Evolutionary conservation across 768 basidiomycete species (phyloP).

Genomic region (Leccinum disarticulatum): DNA sequence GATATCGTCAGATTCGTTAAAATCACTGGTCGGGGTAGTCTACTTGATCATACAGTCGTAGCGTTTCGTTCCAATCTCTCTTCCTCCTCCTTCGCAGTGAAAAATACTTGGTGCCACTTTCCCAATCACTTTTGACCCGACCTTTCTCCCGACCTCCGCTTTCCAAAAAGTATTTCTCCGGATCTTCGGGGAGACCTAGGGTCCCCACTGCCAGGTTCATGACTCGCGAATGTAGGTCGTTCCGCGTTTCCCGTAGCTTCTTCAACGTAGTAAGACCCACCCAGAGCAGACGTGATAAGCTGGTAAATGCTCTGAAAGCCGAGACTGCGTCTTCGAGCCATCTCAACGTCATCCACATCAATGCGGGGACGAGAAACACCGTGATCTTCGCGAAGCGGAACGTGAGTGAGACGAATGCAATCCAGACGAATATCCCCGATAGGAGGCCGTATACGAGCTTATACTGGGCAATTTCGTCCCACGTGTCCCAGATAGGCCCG

Average conservation of each 20-base stretch:
- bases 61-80: conserved; percentile 87
- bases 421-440: conserved; percentile 71
- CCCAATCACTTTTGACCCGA: conserved; percentile 62
- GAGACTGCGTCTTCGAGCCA: conserved; percentile 87
- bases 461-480: conserved; percentile 89
- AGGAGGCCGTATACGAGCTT: conserved; percentile 82
- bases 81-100: conserved; percentile 77
- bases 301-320: conserved; percentile 69
- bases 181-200: conserved; percentile 65
- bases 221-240: conserved; percentile 61
- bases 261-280: conserved; percentile 60
- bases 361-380: conserved; percentile 56
- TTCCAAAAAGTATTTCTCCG: conserved; percentile 62
- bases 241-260: conserved; percentile 51
- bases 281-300: conserved; percentile 59
- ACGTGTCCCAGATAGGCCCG: conserved; percentile 82
- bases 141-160: conserved; percentile 70
- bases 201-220: conserved; percentile 59
- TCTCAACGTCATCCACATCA: conserved; percentile 90
- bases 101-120: conserved; percentile 72
- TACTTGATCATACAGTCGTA: conserved; percentile 77
- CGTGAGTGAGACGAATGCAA: conserved; percentile 51
- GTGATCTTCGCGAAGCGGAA: conserved; percentile 62
- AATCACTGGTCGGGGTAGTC: conserved; percentile 67
- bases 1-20: conserved; percentile 9